These are phyloP conservation scores for Thielaviopsis musarum DNA, from an alignment of 2,329 filamentous ascomycete species.

Conservation along the genomic window DNA sequence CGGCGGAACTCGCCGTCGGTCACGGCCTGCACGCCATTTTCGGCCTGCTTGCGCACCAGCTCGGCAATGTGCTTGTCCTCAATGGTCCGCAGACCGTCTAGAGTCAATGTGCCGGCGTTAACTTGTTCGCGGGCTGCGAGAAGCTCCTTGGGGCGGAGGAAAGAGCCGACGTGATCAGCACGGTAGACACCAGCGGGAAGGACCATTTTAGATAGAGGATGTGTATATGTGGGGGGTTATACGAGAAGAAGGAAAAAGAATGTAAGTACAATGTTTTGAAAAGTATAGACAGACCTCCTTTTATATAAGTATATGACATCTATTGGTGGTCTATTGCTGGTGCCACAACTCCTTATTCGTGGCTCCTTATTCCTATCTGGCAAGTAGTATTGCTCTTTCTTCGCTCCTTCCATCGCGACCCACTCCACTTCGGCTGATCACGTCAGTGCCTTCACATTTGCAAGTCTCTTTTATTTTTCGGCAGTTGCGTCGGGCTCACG, in stretches of 20 bases:
- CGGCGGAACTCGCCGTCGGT: constrained; percentile 53
- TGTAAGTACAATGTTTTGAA: neutral
- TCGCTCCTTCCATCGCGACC: neutral
- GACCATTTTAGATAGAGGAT: neutral
- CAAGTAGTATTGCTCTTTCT: neutral
- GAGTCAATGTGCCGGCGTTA: constrained; percentile 12
- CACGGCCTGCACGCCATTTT: constrained; percentile 44
- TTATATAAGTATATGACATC: neutral
- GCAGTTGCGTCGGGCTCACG: neutral
- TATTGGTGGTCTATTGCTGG: too few relatives aligned
- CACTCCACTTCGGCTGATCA: neutral
- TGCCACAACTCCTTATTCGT: neutral
- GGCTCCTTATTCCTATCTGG: neutral
- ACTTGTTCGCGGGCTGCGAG: constrained; percentile 10
- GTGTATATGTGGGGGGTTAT: neutral
- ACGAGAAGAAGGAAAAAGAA: neutral
- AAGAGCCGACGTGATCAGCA: constrained; percentile 12
- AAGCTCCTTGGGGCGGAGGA: constrained; percentile 9
- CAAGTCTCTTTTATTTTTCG: neutral
- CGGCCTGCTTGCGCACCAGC: constrained; percentile 46
- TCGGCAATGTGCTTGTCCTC: constrained; percentile 45
- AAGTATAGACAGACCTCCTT: neutral
- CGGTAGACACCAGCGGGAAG: constrained; percentile 11
- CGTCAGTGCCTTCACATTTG: neutral
- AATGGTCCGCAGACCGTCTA: constrained; percentile 26